A percentile compares a stretch with the other conserved stretches of the same genome.
phyloP scores from a whole-genome alignment of 2,329 filamentous ascomycete species.

The Xylaria sp. region DNA sequence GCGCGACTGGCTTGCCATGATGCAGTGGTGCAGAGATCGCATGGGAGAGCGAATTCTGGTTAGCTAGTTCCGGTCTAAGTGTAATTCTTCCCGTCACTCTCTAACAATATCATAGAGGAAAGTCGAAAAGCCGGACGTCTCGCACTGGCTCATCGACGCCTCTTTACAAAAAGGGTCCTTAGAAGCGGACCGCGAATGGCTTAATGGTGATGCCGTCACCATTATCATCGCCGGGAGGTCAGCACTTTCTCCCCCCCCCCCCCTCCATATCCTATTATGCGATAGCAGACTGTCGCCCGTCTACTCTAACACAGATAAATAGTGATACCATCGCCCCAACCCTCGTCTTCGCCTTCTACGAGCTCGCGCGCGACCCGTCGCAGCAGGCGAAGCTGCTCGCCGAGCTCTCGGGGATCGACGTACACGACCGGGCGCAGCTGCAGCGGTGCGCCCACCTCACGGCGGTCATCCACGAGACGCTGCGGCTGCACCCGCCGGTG shows the following conservation, averaged over 20 bases:
- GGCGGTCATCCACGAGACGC: constrained; percentile 36
- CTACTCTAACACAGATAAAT: background rate
- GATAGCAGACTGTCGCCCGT: background rate
- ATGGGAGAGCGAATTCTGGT: constrained; percentile 14
- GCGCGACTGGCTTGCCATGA: constrained; percentile 14
- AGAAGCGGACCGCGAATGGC: constrained; percentile 13
- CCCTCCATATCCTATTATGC: background rate
- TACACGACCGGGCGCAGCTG: constrained; percentile 18
- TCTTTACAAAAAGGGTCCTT: constrained; percentile 14
- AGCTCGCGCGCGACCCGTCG: constrained; percentile 9
- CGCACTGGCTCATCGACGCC: constrained; percentile 19
- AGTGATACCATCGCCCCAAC: constrained; percentile 18
- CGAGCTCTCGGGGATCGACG: constrained; percentile 11
- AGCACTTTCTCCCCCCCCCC: no score
- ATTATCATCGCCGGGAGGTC: constrained; percentile 19
- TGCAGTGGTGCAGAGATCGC: constrained; percentile 13
- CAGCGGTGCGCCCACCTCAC: constrained; percentile 24
- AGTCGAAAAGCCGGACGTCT: constrained; percentile 12
- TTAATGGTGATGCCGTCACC: constrained; percentile 15
- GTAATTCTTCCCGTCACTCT: background rate
- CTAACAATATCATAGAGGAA: constrained; percentile 9
- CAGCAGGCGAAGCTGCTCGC: constrained; percentile 12
- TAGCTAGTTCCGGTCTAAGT: background rate
- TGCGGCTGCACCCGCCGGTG: constrained; percentile 34
- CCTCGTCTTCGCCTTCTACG: constrained; percentile 16